A percentile compares a stretch with the other conserved stretches of the same genome.
These are phyloP conservation scores for Quercus suber DNA, from an alignment of 306 rosid species.

Conservation along the genomic window DNA sequence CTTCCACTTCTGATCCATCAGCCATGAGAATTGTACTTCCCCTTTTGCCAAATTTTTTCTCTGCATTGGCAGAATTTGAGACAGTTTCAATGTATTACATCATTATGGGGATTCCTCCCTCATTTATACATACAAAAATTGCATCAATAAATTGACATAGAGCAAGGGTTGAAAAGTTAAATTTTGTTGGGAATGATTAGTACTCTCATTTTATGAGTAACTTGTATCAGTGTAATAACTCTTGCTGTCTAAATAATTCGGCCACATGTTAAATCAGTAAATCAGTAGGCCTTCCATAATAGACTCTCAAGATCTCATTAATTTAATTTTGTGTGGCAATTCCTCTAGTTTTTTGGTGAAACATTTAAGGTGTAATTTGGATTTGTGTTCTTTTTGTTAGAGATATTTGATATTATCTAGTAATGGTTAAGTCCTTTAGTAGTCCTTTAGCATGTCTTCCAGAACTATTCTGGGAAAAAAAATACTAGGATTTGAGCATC, in stretches of 20 bases:
- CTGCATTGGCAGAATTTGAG: constrained; percentile 41
- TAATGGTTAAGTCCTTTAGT: background rate
- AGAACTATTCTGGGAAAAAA: background rate
- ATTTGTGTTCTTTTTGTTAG: background rate
- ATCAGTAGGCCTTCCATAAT: background rate
- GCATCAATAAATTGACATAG: background rate
- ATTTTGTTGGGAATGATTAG: background rate
- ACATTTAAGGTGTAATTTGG: background rate
- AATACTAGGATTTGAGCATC: background rate
- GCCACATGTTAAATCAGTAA: background rate
- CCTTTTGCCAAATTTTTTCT: constrained; percentile 62
- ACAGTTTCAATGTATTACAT: background rate
- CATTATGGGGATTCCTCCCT: constrained; percentile 4
- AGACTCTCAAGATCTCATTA: background rate
- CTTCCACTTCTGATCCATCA: constrained; percentile 74
- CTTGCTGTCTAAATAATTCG: background rate
- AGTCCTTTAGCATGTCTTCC: background rate
- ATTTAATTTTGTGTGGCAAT: background rate
- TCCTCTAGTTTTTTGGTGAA: background rate
- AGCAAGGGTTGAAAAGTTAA: background rate
- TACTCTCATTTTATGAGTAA: background rate
- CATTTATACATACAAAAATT: constrained; percentile 8
- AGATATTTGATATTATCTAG: background rate
- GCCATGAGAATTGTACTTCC: constrained; percentile 68
- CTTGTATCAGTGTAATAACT: background rate